A percentile compares a stretch with the other conserved stretches of the same genome.
Evolutionary conservation across 2,329 filamentous ascomycete species (phyloP).

Genomic region (Aspergillus udagawae): DNA sequence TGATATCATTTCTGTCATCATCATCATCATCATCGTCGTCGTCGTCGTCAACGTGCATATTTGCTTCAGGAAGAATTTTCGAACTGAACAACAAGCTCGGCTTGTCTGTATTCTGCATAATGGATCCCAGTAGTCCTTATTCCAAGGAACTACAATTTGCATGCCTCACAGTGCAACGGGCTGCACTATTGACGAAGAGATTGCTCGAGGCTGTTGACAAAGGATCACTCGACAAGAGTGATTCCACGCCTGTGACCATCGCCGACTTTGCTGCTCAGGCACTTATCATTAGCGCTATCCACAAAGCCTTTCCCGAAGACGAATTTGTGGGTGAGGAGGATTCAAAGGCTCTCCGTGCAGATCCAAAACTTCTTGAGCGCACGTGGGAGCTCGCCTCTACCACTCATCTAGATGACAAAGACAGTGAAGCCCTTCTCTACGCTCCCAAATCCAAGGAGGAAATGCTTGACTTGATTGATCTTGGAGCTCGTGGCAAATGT

Average conservation of each 20-base stretch:
- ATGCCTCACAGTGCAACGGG: slow-evolving; percentile 50
- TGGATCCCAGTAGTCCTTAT: slow-evolving; percentile 26
- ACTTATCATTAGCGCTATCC: slow-evolving; percentile 56
- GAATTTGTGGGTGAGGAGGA: slow-evolving; percentile 61
- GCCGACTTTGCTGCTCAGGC: slow-evolving; percentile 63
- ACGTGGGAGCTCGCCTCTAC: slow-evolving; percentile 54
- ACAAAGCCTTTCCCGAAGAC: slow-evolving; percentile 52
- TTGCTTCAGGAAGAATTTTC: background rate
- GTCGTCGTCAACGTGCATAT: background rate
- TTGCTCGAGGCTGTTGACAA: slow-evolving; percentile 49
- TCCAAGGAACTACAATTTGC: slow-evolving; percentile 34
- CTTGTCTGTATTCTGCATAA: slow-evolving; percentile 11
- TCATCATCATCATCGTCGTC: background rate
- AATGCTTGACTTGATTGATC: slow-evolving; percentile 60
- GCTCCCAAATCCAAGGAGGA: slow-evolving; percentile 48
- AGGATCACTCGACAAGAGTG: slow-evolving; percentile 53
- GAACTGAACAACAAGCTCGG: background rate
- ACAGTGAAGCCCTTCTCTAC: slow-evolving; percentile 32
- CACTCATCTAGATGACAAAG: slow-evolving; percentile 30
- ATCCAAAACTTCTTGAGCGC: slow-evolving; percentile 46
- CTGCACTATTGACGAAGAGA: slow-evolving; percentile 55
- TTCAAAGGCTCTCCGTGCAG: slow-evolving; percentile 49
- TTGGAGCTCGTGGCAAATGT: slow-evolving; percentile 46
- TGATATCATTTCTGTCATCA: background rate
- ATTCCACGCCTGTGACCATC: slow-evolving; percentile 59